phyloP scores from a whole-genome alignment of 345 rosid genomes.

The Citrus trifoliata region DNA sequence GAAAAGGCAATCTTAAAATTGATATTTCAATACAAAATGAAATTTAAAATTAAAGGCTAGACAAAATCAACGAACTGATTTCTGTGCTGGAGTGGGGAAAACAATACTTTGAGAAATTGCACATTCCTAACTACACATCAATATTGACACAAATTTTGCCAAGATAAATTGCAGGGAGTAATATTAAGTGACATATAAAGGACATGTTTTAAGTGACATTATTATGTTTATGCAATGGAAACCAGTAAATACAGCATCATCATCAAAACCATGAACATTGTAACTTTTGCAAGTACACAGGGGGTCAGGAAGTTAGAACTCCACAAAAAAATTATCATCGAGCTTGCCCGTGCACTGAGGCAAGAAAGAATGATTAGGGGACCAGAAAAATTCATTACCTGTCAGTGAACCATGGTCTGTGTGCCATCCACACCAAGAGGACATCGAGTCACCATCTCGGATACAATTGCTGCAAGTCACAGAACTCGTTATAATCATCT shows the following conservation, averaged over 20 bases:
- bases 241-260: not conserved
- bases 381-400: slow-evolving; percentile 34
- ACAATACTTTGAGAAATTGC: not conserved
- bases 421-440: slow-evolving; percentile 99
- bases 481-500: slow-evolving; percentile 9
- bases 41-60: not conserved
- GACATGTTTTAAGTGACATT: not conserved
- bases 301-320: not conserved
- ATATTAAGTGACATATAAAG: not conserved
- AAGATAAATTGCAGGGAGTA: not conserved
- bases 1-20: not conserved
- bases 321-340: not conserved
- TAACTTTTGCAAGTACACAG: not conserved
- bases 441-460: slow-evolving; percentile 48
- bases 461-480: slow-evolving; percentile 41
- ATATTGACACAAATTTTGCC: not conserved
- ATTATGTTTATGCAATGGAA: not conserved
- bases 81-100: not conserved
- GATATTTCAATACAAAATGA: not conserved
- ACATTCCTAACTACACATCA: not conserved
- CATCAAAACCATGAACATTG: not conserved
- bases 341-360: not conserved
- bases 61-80: not conserved
- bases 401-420: slow-evolving; percentile 89
- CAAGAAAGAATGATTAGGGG: slow-evolving; percentile 14